Evolutionary conservation across 306 rosid species (phyloP).

Genomic region (Ziziphus jujuba): DNA sequence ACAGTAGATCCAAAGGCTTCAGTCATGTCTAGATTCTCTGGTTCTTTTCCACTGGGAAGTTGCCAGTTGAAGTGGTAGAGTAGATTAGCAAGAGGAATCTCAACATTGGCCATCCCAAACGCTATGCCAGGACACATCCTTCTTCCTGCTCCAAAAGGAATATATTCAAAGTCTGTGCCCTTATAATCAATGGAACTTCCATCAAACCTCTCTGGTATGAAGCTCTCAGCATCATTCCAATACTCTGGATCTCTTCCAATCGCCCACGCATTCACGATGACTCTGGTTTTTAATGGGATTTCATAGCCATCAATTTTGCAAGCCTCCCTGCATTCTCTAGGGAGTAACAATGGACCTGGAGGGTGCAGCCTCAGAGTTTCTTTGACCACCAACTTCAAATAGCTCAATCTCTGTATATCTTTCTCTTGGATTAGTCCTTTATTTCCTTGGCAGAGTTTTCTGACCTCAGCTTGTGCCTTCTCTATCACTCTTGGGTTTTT

Average conservation of each 20-base stretch:
- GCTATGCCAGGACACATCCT: background rate
- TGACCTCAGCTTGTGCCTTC: conserved; percentile 12
- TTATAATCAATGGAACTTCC: background rate
- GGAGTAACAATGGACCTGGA: background rate
- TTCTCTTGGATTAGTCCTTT: background rate
- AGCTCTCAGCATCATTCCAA: conserved; percentile 4
- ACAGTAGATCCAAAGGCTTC: conserved; percentile 7
- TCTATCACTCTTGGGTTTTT: conserved; percentile 7
- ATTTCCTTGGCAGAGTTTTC: background rate
- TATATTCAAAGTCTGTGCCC: background rate
- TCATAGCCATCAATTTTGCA: conserved; percentile 5
- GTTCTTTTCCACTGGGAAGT: background rate
- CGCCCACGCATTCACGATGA: conserved; percentile 2
- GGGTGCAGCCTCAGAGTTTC: conserved; percentile 14
- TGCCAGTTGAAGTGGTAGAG: conserved; percentile 3
- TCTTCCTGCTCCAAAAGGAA: conserved; percentile 1
- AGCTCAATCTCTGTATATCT: background rate
- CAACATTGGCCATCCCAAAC: background rate
- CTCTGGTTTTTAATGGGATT: background rate
- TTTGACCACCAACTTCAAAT: conserved; percentile 7
- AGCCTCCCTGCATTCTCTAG: background rate
- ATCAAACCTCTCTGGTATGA: conserved; percentile 4
- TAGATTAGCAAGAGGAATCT: conserved; percentile 3
- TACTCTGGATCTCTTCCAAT: conserved; percentile 6
- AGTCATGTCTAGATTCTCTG: conserved; percentile 1